phyloP scores from a whole-genome alignment of 768 basidiomycete genomes.

The Dictyophora rubrovolvata region DNA sequence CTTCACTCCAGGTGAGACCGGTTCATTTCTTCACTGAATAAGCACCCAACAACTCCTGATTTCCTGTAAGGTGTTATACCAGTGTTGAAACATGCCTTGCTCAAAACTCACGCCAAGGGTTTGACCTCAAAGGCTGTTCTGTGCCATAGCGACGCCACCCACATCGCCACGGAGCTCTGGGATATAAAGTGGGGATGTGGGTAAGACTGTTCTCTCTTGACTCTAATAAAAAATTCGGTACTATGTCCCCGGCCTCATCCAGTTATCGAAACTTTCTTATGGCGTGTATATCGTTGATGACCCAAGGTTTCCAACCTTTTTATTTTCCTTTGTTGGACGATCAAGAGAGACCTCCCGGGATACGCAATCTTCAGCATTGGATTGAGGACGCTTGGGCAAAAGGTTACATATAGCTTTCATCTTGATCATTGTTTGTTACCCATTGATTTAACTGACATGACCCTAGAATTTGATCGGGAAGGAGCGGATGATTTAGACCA shows the following conservation, averaged over 20 bases:
- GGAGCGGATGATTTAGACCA: constrained; percentile 54
- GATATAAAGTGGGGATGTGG: constrained; percentile 69
- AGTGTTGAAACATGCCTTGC: constrained; percentile 46
- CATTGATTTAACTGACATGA: neutral
- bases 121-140: constrained; percentile 46
- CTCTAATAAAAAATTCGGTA: constrained; percentile 5
- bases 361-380: constrained; percentile 66
- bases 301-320: constrained; percentile 47
- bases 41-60: neutral
- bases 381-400: constrained; percentile 74
- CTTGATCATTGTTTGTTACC: neutral
- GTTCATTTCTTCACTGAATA: neutral
- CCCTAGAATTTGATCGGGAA: constrained; percentile 58
- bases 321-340: constrained; percentile 52
- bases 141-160: constrained; percentile 52
- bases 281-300: constrained; percentile 62
- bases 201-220: constrained; percentile 25
- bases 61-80: constrained; percentile 47
- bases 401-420: constrained; percentile 42
- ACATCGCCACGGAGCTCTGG: constrained; percentile 47
- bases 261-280: constrained; percentile 83
- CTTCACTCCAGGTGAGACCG: constrained; percentile 48
- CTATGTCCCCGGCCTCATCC: neutral
- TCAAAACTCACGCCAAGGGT: constrained; percentile 40
- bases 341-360: constrained; percentile 48